These are phyloP conservation scores for Plantago elongata DNA, from an alignment of 257 asterid genomes.

Conservation along the genomic window DNA sequence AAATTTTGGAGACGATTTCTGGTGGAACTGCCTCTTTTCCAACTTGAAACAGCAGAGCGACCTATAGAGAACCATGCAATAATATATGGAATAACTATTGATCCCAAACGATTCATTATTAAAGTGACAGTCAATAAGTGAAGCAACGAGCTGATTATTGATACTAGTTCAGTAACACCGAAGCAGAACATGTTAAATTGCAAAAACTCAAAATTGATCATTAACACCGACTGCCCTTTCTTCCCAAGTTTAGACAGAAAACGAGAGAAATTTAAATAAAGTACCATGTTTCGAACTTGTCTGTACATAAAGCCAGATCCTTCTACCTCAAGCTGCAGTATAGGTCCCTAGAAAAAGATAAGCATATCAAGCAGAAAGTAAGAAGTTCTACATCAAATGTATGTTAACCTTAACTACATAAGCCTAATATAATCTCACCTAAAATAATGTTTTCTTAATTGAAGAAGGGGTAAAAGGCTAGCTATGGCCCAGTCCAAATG, in stretches of 20 bases:
- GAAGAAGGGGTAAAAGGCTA: too few species aligned
- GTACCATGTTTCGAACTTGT: constrained; percentile 97
- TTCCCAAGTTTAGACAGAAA: background rate
- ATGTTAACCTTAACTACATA: background rate
- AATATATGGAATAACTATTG: constrained; percentile 1
- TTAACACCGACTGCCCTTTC: too few species aligned
- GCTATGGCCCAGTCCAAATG: too few species aligned
- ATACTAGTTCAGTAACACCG: too few species aligned
- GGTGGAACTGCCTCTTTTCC: constrained; percentile 79
- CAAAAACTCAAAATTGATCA: too few species aligned
- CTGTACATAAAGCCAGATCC: constrained; percentile 88
- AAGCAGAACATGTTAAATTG: too few species aligned
- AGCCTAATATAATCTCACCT: too few species aligned
- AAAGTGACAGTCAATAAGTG: background rate
- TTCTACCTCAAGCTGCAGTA: constrained; percentile 84
- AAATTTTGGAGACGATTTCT: constrained; percentile 52
- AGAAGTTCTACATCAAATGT: background rate
- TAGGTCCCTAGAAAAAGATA: constrained; percentile 57
- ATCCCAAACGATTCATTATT: background rate
- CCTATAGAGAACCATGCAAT: constrained; percentile 31
- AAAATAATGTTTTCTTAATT: too few species aligned
- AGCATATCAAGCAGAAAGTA: constrained; percentile 1
- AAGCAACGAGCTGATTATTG: too few species aligned
- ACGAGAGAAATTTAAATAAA: background rate
- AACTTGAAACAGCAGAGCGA: constrained; percentile 81